phyloP scores from a whole-genome alignment of 2,329 filamentous ascomycete species.

The Didymosphaeria variabile region DNA sequence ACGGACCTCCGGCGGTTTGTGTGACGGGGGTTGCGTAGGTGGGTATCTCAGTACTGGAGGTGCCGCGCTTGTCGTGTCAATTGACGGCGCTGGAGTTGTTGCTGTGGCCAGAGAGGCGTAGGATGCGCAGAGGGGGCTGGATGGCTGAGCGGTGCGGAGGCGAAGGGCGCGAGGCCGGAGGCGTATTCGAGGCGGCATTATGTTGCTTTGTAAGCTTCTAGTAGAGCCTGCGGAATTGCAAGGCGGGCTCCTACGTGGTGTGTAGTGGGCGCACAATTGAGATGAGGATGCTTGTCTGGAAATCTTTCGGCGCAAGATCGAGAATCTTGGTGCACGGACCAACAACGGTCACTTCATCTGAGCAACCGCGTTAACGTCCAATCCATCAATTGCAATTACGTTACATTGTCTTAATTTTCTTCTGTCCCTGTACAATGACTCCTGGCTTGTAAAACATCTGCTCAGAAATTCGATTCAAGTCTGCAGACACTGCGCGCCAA shows the following conservation, averaged over 20 bases:
- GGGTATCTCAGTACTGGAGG: constrained; percentile 62
- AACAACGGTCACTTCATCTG: constrained; percentile 19
- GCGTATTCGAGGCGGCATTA: constrained; percentile 51
- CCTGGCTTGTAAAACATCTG: background rate
- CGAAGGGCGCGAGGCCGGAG: constrained; percentile 43
- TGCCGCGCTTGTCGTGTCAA: constrained; percentile 57
- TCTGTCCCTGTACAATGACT: background rate
- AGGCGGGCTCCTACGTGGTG: constrained; percentile 32
- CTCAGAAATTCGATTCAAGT: background rate
- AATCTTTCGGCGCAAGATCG: constrained; percentile 38
- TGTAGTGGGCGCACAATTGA: constrained; percentile 38
- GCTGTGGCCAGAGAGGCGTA: constrained; percentile 62
- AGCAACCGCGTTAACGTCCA: constrained; percentile 18
- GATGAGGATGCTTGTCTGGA: constrained; percentile 29
- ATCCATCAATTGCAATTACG: constrained; percentile 17
- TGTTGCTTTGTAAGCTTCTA: constrained; percentile 18
- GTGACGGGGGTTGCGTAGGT: constrained; percentile 82
- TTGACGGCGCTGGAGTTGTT: constrained; percentile 62
- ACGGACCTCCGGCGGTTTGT: constrained; percentile 84
- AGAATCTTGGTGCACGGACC: constrained; percentile 37
- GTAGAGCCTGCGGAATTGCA: background rate
- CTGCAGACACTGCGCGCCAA: constrained; percentile 25
- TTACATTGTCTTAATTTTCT: background rate
- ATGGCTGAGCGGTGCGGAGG: constrained; percentile 32
- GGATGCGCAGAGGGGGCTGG: constrained; percentile 47